A percentile compares a stretch with the other conserved stretches of the same genome.
phyloP scores from a whole-genome alignment of 2,329 filamentous ascomycete genomes.

The Aspergillus pseudoviridinutans region DNA sequence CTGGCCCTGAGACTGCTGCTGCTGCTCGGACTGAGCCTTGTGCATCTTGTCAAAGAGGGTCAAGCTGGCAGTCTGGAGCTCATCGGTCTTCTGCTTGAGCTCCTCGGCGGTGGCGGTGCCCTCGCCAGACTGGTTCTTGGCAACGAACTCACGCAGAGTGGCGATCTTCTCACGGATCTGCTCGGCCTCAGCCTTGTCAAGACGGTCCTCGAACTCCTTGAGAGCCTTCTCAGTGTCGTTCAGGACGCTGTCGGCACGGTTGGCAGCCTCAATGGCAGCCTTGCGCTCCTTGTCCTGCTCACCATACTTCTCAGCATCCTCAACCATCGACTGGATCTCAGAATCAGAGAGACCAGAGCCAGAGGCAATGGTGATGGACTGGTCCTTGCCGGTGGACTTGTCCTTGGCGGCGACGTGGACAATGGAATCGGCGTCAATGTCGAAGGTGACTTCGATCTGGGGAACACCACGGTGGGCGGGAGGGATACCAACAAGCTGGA shows the following conservation, averaged over 20 bases:
- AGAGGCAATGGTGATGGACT: conserved; percentile 98
- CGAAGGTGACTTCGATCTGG: conserved; percentile 96
- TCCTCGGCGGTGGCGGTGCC: conserved; percentile 78
- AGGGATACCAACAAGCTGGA: conserved; percentile 96
- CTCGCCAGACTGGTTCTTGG: conserved; percentile 93
- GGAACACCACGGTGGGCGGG: conserved; percentile 94
- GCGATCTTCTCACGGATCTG: conserved; percentile 91
- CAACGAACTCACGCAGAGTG: conserved; percentile 79
- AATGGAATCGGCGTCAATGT: conserved; percentile 97
- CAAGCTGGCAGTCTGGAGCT: conserved; percentile 91
- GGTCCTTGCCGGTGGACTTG: conserved; percentile 99
- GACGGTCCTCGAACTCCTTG: conserved; percentile 91
- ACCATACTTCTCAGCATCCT: conserved; percentile 95
- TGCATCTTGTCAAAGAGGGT: conserved; percentile 99
- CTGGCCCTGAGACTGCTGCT: conserved; percentile 49
- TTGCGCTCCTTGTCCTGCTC: conserved; percentile 97
- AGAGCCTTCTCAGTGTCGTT: conserved; percentile 98
- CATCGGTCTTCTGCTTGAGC: conserved; percentile 98
- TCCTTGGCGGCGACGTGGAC: conserved; percentile 98
- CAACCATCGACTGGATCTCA: conserved; percentile 96
- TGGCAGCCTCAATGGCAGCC: conserved; percentile 89
- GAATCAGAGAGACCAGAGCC: conserved; percentile 92
- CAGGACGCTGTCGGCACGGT: conserved; percentile 91
- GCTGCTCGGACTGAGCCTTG: conserved; percentile 76
- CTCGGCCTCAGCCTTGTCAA: conserved; percentile 94